These are phyloP conservation scores for Plasmodium yoelii DNA, from an alignment of 169 alveolate species.

Conservation along the genomic window DNA sequence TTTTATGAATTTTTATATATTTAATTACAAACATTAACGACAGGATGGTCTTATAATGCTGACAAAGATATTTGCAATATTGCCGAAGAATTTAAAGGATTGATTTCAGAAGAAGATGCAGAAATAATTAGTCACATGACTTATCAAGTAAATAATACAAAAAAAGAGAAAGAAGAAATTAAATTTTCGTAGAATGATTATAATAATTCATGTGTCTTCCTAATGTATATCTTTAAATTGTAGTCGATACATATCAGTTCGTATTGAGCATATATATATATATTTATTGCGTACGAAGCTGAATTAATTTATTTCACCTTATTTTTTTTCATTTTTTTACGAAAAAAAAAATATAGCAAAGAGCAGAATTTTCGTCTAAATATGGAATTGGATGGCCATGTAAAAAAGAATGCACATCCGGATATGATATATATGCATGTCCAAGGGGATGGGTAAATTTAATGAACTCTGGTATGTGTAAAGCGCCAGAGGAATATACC, in stretches of 20 bases:
- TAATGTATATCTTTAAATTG: not conserved
- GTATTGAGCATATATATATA: no score
- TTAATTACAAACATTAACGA: not conserved
- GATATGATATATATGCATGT: constrained; percentile 45
- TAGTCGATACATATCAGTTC: not conserved
- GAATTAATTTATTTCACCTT: not conserved
- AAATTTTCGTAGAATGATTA: not conserved
- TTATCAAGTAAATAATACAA: constrained; percentile 25
- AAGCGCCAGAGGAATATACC: constrained; percentile 65
- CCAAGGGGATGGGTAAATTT: constrained; percentile 69
- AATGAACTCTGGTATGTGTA: constrained; percentile 65
- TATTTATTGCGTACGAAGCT: not conserved
- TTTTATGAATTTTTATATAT: not conserved
- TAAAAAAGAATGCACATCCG: constrained; percentile 48
- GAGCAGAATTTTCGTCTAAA: constrained; percentile 57
- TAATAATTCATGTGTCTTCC: not conserved
- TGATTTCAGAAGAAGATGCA: constrained; percentile 65
- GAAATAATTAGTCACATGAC: constrained; percentile 66
- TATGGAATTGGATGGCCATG: constrained; percentile 75
- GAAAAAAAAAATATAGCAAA: constrained; percentile 35
- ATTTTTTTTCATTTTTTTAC: not conserved
- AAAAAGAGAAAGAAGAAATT: not conserved
- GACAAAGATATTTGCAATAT: constrained; percentile 25
- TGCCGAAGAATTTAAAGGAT: constrained; percentile 30
- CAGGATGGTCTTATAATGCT: constrained; percentile 66